phyloP scores from a whole-genome alignment of 495 filamentous ascomycete genomes.

The Clavariopsis aquatica region DNA sequence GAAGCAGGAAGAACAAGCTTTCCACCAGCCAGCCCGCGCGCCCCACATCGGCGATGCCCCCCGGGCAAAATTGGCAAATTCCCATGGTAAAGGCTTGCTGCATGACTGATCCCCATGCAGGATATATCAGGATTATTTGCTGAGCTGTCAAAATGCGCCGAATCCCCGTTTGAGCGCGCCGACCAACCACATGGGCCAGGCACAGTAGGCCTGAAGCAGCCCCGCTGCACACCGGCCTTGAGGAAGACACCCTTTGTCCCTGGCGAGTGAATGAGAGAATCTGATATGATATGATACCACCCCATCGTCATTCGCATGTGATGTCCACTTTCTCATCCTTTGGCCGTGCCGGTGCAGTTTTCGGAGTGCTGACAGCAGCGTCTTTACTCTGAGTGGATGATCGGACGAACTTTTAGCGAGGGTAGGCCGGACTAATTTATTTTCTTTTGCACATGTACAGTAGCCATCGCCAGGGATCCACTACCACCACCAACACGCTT shows the following conservation, averaged over 20 bases:
- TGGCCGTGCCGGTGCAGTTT: background rate
- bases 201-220: background rate
- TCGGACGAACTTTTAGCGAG: no score
- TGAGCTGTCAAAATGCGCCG: background rate
- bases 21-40: background rate
- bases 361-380: no score
- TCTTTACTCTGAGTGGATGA: no score
- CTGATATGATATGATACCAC: background rate
- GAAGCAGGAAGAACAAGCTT: no score
- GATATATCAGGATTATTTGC: constrained; percentile 1
- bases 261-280: no score
- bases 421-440: no score
- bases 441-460: no score
- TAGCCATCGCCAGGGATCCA: no score
- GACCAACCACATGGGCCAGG: background rate
- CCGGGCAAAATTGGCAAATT: no score
- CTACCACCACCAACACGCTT: no score
- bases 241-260: no score
- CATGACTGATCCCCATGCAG: constrained; percentile 30
- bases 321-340: background rate
- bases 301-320: constrained; percentile 1
- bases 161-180: background rate
- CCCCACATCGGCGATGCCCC: constrained; percentile 17
- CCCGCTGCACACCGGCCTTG: background rate
- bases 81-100: constrained; percentile 28